A percentile compares a stretch with the other conserved stretches of the same genome.
phyloP scores from a whole-genome alignment of 768 basidiomycete genomes.

The Russula abietina region DNA sequence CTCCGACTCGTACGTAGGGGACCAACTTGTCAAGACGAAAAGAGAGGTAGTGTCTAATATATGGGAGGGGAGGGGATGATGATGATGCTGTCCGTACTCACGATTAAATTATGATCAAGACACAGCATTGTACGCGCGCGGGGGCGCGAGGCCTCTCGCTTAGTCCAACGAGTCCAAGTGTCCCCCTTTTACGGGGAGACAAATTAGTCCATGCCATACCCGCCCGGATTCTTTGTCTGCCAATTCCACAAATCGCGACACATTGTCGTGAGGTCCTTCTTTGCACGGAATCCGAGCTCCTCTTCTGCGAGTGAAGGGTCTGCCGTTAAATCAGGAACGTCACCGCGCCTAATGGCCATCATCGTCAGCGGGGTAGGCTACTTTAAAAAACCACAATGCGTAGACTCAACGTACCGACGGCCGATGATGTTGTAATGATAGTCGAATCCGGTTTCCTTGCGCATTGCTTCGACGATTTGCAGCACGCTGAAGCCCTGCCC shows the following conservation, averaged over 20 bases:
- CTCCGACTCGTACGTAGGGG: constrained; percentile 2
- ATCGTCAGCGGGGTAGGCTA: neutral
- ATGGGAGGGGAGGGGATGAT: neutral
- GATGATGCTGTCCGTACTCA: constrained; percentile 15
- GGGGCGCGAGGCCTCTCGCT: neutral
- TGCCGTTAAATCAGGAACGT: constrained; percentile 94
- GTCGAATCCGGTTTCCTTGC: constrained; percentile 78
- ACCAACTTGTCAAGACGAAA: constrained; percentile 3
- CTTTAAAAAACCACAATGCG: neutral
- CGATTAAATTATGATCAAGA: constrained; percentile 5
- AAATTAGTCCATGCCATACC: constrained; percentile 42
- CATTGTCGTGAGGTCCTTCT: constrained; percentile 80
- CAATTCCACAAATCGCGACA: constrained; percentile 98
- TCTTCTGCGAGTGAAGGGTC: constrained; percentile 86
- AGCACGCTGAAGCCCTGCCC: constrained; percentile 89
- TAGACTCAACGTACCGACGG: constrained; percentile 57
- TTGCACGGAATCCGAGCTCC: constrained; percentile 89
- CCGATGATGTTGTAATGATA: constrained; percentile 89
- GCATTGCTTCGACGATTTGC: constrained; percentile 93
- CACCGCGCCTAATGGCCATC: constrained; percentile 59
- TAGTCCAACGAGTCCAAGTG: neutral
- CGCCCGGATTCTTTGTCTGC: constrained; percentile 87
- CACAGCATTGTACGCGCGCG: constrained; percentile 1
- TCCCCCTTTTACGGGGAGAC: neutral
- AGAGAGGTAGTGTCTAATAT: constrained; percentile 8